Percentiles rank a stretch among this genome's conserved stretches.
Conservation (phyloP, 306 rosid species). For the Morella rubra region DNA sequence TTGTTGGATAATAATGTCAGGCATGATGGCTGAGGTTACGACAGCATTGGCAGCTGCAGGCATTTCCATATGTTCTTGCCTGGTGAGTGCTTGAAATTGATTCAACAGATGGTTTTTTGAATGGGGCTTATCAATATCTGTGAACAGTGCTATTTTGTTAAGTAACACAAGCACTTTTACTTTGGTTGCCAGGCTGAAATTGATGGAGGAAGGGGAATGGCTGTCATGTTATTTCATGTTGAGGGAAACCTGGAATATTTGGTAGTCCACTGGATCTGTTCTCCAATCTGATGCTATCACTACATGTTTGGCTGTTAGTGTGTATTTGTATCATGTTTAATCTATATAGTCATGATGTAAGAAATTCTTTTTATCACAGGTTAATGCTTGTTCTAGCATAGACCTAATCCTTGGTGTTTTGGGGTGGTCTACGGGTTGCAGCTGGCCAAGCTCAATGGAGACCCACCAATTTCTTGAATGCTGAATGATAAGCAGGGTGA, state of each 20-base stretch:
- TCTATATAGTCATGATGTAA: conserved; percentile 29
- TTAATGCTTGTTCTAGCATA: conserved; percentile 58
- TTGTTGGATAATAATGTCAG: conserved; percentile 46
- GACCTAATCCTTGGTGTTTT: conserved; percentile 74
- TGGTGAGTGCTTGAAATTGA: conserved; percentile 66
- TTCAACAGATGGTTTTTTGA: conserved; percentile 25
- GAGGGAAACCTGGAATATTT: conserved; percentile 72
- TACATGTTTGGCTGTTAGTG: conserved; percentile 12
- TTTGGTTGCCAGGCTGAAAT: conserved; percentile 88
- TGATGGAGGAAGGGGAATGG: conserved; percentile 90
- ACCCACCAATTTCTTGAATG: conserved; percentile 52
- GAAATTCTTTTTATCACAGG: conserved; percentile 45
- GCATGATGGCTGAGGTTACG: conserved; percentile 93
- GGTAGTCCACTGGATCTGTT: conserved; percentile 48
- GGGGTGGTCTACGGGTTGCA: conserved; percentile 99
- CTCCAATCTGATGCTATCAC: conserved; percentile 9
- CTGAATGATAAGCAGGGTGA: conserved; percentile 36
- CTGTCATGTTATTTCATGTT: conserved; percentile 81
- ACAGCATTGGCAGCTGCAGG: conserved; percentile 78
- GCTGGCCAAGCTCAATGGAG: conserved; percentile 74
- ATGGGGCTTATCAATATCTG: conserved; percentile 14
- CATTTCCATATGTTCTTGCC: conserved; percentile 81
- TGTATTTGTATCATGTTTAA: conserved; percentile 2
- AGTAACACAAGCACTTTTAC: conserved; percentile 19
- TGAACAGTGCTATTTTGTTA: conserved; percentile 17